Base-by-base conservation (phyloP, 2,329 filamentous ascomycete species). In the Colletotrichum siamense region DNA sequence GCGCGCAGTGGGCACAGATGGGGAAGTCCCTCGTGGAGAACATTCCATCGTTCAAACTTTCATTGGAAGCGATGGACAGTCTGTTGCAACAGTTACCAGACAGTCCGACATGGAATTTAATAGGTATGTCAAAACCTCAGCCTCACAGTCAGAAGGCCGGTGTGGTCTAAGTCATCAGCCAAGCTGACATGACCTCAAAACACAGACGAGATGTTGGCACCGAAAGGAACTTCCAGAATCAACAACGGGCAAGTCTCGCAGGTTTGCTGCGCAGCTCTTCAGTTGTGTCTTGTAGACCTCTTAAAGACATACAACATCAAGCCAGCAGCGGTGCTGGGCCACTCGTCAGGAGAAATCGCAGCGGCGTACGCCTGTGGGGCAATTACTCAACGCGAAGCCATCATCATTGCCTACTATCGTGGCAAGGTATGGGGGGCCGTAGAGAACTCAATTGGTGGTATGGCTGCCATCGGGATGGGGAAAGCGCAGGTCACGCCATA, bases 261-360 rank as follows among this genome's bases (percentile, higher is more conserved):
- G 30, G 36, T 84, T 6, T 59, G 83, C 6, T 85, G 82, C 67
- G 84, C 84, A 3, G 80, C 80, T 12, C 72, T 84, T 22, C 85
- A 88, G 72, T 79, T 89, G 10, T 85, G 79, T 0, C 78, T 90
- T 1, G 82, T 88, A 2, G 82, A 88, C 26, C 77, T 86, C 1
- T 81, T 89, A 5, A 36, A 49, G 2, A 73, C 77, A 0, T 81
- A 80, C 69, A 81, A 83, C 0, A 75, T 89, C 44, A 68, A 59
- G 4, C 83, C 86, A 0, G 32, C 77, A 10, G 82, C 80, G 3
- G 84, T 86, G 0, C 81, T 88, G 5, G 87, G 87, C 1, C 87
- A 89, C 74, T 87, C 85, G 0, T 82, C 80, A 6, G 87, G 87
- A 3, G 87, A 89, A 77, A 87, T 88, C 32, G 86, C 83, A 0